These are phyloP conservation scores for Boletus bicolor DNA, from an alignment of 768 basidiomycete genomes.

Conservation along the genomic window DNA sequence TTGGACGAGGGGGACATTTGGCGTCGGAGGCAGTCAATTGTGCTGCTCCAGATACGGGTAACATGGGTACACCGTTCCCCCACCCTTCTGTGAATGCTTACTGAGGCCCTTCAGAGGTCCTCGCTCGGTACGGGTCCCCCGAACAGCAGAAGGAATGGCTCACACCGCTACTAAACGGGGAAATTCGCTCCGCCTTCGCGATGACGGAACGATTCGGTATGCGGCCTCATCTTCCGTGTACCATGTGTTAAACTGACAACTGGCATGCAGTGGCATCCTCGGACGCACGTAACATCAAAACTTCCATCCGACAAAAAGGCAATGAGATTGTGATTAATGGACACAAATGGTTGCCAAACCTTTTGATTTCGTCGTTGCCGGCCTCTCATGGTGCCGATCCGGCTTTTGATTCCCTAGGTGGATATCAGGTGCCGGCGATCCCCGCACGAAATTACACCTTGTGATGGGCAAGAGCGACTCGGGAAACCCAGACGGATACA, in stretches of 20 bases:
- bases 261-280: slow-evolving; percentile 68
- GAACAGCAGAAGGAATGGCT: slow-evolving; percentile 93
- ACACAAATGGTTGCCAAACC: slow-evolving; percentile 77
- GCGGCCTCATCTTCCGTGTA: slow-evolving; percentile 2
- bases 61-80: slow-evolving; percentile 67
- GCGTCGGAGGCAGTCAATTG: slow-evolving; percentile 90
- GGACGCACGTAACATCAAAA: slow-evolving; percentile 93
- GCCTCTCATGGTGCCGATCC: slow-evolving; percentile 13
- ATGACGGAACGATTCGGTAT: slow-evolving; percentile 95
- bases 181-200: slow-evolving; percentile 91
- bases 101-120: slow-evolving; percentile 65
- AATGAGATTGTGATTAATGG: slow-evolving; percentile 91
- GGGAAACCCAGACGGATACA: slow-evolving; percentile 67
- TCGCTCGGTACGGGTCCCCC: slow-evolving; percentile 89
- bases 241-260: slow-evolving; percentile 6
- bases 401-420: slow-evolving; percentile 52
- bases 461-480: slow-evolving; percentile 96
- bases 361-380: background rate
- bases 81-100: background rate
- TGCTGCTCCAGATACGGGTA: slow-evolving; percentile 95
- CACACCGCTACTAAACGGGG: slow-evolving; percentile 80
- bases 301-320: slow-evolving; percentile 79
- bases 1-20: slow-evolving; percentile 79
- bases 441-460: slow-evolving; percentile 83
- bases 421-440: slow-evolving; percentile 97